Evolutionary conservation across 2,329 filamentous ascomycete species (phyloP), one percentile per base, ranked within the genome.

Genomic region (Epichloe hybrida): DNA sequence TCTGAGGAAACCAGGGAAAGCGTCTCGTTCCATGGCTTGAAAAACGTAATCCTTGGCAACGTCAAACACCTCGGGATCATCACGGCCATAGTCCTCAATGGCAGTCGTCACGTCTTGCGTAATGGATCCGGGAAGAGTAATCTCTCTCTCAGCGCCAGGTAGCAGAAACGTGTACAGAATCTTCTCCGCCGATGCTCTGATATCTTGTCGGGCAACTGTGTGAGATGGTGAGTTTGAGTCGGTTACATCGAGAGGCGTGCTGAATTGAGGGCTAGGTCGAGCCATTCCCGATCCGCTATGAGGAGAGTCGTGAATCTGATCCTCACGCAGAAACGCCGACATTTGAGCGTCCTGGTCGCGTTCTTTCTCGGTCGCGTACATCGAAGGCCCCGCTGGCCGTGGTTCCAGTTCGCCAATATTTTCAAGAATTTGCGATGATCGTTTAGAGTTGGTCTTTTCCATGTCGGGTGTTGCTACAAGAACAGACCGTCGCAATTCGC

Each of bases 1-100:
- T 63, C 91, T 80, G 53, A 98, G 75, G 69, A 98, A 98, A 1
- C 91, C 91, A 0, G 94, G 94, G 65, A 95, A 98, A n/a, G 94
- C 93, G 70, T 98, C 93, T 51, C 94, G 81, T 70, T 98, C 94
- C 93, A 98, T 98, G 36, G 94, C 94, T 69, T 98, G 94, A 68
- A 97, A 98, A 55, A 97, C 93, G 65, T 97, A 98, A 71, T 98
- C 93, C 73, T 98, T 98, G 50, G 93, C 93, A 20, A 88, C 83
- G 64, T 97, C 93, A 61, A 98, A 98, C 12, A 98, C 86, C 66
- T 98, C 93, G 0, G 93, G 93, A 64, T 98, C 93, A 61, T 97
- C 93, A 59, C 93, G 83, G 44, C 88, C 88, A 56, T 88, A 83
- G 58, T 91, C 85, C 69, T 98, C 93, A 55, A 98, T 94, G 13